These are phyloP conservation scores for Botryosphaeria dothidea DNA, from an alignment of 2,329 filamentous ascomycete genomes.

Conservation along the genomic window DNA sequence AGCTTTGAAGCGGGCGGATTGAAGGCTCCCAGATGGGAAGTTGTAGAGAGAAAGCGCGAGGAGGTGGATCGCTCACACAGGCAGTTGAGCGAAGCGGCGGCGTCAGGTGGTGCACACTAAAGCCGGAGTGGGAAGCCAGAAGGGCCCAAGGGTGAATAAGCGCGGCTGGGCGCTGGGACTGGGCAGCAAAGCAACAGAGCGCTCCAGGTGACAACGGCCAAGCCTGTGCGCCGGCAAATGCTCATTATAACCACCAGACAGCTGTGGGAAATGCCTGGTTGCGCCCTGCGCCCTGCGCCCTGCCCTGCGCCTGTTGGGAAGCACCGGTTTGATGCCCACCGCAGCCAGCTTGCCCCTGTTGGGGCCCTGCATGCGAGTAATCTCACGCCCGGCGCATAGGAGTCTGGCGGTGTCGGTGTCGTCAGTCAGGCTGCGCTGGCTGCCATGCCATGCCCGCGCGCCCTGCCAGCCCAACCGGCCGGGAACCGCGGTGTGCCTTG, in stretches of 20 bases:
- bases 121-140: constrained; percentile 2
- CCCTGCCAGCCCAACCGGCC: not conserved
- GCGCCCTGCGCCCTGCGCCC: constrained; percentile 5
- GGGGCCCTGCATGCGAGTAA: constrained; percentile 4
- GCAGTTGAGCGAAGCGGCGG: not conserved
- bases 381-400: not conserved
- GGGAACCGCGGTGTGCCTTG: constrained; percentile 6
- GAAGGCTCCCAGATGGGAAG: not conserved
- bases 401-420: constrained; percentile 8
- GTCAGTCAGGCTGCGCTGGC: constrained; percentile 13
- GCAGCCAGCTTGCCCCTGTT: constrained; percentile 2
- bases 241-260: not conserved
- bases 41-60: constrained; percentile 15
- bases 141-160: constrained; percentile 11
- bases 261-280: not conserved
- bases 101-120: constrained; percentile 17
- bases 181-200: constrained; percentile 1
- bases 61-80: constrained; percentile 15
- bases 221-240: constrained; percentile 12
- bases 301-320: constrained; percentile 1
- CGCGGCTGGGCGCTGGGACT: not conserved
- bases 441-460: not conserved
- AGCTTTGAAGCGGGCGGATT: not conserved
- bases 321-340: not conserved
- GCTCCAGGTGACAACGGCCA: constrained; percentile 11